Evolutionary conservation across 192 early-diverging fungal species (phyloP), one percentile per base, ranked within the genome.

Genomic region (Umbelopsis sp.): DNA sequence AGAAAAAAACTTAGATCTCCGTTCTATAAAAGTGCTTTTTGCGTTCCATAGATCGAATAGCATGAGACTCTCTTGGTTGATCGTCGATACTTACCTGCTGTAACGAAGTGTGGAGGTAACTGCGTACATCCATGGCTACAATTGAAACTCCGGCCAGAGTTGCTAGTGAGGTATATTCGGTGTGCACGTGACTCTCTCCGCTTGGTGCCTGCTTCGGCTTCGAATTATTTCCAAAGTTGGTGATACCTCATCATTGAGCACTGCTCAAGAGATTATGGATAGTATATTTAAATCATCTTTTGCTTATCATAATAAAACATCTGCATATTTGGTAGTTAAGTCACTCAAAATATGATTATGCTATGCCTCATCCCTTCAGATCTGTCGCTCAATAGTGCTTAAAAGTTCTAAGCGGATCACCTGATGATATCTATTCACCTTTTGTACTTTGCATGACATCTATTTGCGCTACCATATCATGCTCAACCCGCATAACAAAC

Each of bases 61-160:
- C 37, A 52, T 52, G 2, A 27, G 21, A 18, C 21, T 52, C 21
- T 21, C 5, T 23, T 25, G 51, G 51, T 22, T 41, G 5, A 41
- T 6, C 10, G 37, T 41, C 37, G 1, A 41, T 35, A 61, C 55
- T 2, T 12, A 61, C 55, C 55, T 61, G 55, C 30, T 61, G 55
- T 61, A 61, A 25, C 30, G 55, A 61, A 61, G 55, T 61, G 55
- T 33, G 55, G 55, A 61, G 55, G 30, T 61, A 61, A 25, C 25
- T 61, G 33, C 55, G 55, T 35, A 61, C 55, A 61, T 61, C 55
- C 55, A 61, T 61, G 25, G 16, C 55, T 61, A 25, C 25, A 37
- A 25, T 55, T 35, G 23, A 61, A 61, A 33, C 55, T 61, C 55
- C 55, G 55, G 16, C 13, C 51, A 4, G 10, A 1, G 22, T 0